Percentiles rank a stretch among this genome's conserved stretches.
Conservation (phyloP, 176 grass and related monocot genomes). For the Oryza meridionalis region DNA sequence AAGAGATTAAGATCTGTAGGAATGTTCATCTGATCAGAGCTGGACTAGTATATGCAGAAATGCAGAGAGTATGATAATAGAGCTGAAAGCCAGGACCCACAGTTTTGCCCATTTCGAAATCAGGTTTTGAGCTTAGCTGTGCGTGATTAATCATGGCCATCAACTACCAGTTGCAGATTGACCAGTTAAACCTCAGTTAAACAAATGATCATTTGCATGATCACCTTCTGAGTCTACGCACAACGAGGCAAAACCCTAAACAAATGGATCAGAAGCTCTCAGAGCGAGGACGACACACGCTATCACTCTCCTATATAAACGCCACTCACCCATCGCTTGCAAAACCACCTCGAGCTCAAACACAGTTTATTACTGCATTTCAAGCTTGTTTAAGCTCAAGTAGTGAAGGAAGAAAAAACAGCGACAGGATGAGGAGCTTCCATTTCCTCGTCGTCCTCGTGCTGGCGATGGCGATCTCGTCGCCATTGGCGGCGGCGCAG, state of each 20-base stretch:
- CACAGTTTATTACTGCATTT: conserved; percentile 14
- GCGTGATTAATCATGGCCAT: not conserved
- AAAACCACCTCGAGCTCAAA: conserved; percentile 44
- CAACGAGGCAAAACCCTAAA: not conserved
- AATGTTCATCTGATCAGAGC: not conserved
- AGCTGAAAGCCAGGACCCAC: not conserved
- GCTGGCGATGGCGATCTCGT: not conserved
- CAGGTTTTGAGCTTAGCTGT: not conserved
- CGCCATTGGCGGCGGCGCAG: not conserved
- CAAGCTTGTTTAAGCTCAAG: conserved; percentile 43
- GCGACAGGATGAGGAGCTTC: conserved; percentile 33
- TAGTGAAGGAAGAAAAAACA: conserved; percentile 29
- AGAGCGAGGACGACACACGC: conserved; percentile 37
- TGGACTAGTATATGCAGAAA: not conserved
- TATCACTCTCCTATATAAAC: conserved; percentile 40
- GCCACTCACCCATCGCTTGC: conserved; percentile 42
- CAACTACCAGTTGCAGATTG: not conserved
- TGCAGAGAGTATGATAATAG: not conserved
- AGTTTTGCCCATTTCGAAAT: not conserved
- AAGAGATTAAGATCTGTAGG: not conserved
- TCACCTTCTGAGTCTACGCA: not conserved
- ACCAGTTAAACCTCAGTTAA: conserved; percentile 19
- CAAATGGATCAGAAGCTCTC: not conserved
- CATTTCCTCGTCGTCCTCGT: conserved; percentile 35
- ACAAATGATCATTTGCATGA: not conserved